phyloP scores from a whole-genome alignment of 768 basidiomycete species.

The Zangia roseola region DNA sequence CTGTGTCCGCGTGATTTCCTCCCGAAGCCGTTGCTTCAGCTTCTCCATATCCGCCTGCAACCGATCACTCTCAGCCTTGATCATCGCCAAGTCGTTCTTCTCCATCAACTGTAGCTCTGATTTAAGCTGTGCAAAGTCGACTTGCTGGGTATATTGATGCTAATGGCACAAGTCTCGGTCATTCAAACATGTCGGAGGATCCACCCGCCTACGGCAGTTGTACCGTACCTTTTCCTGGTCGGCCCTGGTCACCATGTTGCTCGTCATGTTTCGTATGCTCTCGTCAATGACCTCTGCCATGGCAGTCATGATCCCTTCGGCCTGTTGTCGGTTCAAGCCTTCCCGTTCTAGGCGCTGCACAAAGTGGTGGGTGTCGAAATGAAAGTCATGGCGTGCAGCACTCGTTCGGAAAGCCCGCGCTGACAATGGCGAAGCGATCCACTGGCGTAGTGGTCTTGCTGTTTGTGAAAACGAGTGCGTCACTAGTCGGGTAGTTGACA shows the following conservation, averaged over 20 bases:
- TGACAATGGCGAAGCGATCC: background rate
- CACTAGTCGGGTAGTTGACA: slow-evolving; percentile 15
- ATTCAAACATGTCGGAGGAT: background rate
- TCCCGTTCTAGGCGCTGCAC: slow-evolving; percentile 88
- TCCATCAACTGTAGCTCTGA: slow-evolving; percentile 95
- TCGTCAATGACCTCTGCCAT: slow-evolving; percentile 98
- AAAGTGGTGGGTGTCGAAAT: slow-evolving; percentile 96
- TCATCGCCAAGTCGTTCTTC: slow-evolving; percentile 93
- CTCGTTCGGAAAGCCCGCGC: slow-evolving; percentile 32
- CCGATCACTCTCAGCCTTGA: slow-evolving; percentile 97
- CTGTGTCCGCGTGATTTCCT: slow-evolving; percentile 90
- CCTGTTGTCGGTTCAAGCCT: slow-evolving; percentile 86
- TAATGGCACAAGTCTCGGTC: slow-evolving; percentile 27
- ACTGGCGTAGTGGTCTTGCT: slow-evolving; percentile 6
- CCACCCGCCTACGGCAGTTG: too few species aligned
- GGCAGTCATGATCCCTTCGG: slow-evolving; percentile 95
- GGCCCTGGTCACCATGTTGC: slow-evolving; percentile 92
- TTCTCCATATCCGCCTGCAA: slow-evolving; percentile 89
- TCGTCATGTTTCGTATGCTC: slow-evolving; percentile 93
- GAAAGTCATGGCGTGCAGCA: slow-evolving; percentile 48
- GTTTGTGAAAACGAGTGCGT: background rate
- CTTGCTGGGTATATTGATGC: slow-evolving; percentile 94
- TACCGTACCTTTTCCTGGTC: slow-evolving; percentile 91
- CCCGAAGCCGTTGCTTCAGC: slow-evolving; percentile 88
- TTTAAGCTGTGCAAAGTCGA: slow-evolving; percentile 95